A percentile compares a stretch with the other conserved stretches of the same genome.
phyloP scores from a whole-genome alignment of 805 yeast species.

The Candida insectalens region DNA sequence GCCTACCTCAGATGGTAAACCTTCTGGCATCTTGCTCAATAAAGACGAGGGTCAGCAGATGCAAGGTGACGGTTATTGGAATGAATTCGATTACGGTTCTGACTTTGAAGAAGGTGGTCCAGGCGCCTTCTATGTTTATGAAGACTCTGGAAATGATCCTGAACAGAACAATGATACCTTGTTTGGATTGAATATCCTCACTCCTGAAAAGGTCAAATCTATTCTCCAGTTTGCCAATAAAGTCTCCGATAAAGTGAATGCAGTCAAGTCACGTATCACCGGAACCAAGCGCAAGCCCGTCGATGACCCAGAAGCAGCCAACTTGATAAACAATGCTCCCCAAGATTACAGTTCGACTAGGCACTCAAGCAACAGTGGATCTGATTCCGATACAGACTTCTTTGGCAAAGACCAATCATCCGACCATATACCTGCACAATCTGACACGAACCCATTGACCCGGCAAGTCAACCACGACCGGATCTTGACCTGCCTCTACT shows the following conservation, averaged over 20 bases:
- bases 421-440: neutral
- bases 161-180: slow-evolving; percentile 14
- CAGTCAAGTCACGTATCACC: neutral
- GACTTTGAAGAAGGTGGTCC: slow-evolving; percentile 30
- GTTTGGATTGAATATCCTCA: slow-evolving; percentile 13
- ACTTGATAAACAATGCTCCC: neutral
- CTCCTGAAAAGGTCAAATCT: slow-evolving; percentile 13
- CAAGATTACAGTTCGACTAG: neutral
- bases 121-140: slow-evolving; percentile 29
- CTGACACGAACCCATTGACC: slow-evolving; percentile 8
- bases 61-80: slow-evolving; percentile 41
- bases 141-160: slow-evolving; percentile 19
- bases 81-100: slow-evolving; percentile 56
- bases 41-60: slow-evolving; percentile 15
- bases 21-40: slow-evolving; percentile 22
- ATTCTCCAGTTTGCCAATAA: slow-evolving; percentile 16
- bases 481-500: slow-evolving; percentile 34
- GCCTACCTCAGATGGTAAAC: neutral
- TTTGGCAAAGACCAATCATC: neutral
- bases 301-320: neutral
- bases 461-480: slow-evolving; percentile 28
- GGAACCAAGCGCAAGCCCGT: neutral
- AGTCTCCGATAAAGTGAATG: slow-evolving; percentile 4
- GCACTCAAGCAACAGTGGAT: neutral
- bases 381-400: slow-evolving; percentile 2